phyloP scores from a whole-genome alignment of 306 rosid species.

The Lotus japonicus region DNA sequence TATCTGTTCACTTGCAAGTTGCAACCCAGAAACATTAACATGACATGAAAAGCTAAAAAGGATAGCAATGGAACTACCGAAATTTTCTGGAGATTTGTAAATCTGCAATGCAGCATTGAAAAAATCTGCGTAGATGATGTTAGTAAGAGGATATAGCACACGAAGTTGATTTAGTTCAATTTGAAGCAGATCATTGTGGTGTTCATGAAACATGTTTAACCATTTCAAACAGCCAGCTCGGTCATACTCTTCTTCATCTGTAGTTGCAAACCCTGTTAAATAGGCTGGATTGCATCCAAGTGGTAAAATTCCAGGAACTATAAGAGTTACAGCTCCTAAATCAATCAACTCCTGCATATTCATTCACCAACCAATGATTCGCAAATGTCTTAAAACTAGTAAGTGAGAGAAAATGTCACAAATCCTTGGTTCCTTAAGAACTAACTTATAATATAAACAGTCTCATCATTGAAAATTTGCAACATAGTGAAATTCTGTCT shows the following conservation, averaged over 20 bases:
- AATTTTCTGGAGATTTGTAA: constrained; percentile 31
- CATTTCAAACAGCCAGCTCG: constrained; percentile 42
- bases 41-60: background rate
- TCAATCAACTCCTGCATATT: constrained; percentile 42
- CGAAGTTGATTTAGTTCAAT: constrained; percentile 27
- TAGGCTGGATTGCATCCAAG: constrained; percentile 42
- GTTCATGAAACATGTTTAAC: constrained; percentile 29
- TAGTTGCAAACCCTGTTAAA: constrained; percentile 21
- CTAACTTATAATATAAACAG: no score
- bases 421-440: no score
- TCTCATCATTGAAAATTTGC: background rate
- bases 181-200: constrained; percentile 41
- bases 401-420: no score
- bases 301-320: constrained; percentile 57
- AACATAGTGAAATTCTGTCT: background rate
- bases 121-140: constrained; percentile 47
- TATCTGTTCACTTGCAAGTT: background rate
- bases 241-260: constrained; percentile 28
- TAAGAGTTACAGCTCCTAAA: constrained; percentile 37
- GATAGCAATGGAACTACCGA: constrained; percentile 20
- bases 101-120: constrained; percentile 33
- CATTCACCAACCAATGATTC: background rate
- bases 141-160: constrained; percentile 29
- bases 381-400: background rate
- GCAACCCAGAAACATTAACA: background rate